A percentile compares a stretch with the other conserved stretches of the same genome.
phyloP scores from a whole-genome alignment of 1,139 yeast genomes.

The Candida sp. region DNA sequence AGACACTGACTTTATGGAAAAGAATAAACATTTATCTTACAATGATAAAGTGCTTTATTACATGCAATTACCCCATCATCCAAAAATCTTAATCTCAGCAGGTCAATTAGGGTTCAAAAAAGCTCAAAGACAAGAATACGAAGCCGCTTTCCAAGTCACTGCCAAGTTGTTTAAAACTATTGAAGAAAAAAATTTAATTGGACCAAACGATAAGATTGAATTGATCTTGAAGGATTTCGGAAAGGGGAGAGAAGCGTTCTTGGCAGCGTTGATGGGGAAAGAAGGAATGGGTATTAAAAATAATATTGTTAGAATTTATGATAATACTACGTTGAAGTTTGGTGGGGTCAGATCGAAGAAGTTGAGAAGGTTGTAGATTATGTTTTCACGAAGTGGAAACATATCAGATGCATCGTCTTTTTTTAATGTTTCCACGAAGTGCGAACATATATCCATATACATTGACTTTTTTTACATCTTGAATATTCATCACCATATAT shows the following conservation, averaged over 20 bases:
- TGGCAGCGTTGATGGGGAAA: conserved; percentile 81
- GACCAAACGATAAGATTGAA: conserved; percentile 58
- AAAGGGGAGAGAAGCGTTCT: conserved; percentile 85
- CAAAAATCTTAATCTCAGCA: conserved; percentile 62
- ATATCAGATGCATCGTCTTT: too few relatives aligned
- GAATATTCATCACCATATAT: too few relatives aligned
- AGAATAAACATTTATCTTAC: conserved; percentile 54
- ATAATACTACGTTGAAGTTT: conserved; percentile 76
- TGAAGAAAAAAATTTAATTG: conserved; percentile 53
- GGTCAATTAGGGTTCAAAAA: conserved; percentile 77
- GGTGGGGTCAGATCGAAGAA: conserved; percentile 93
- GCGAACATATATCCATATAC: too few relatives aligned
- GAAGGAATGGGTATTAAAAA: conserved; percentile 75
- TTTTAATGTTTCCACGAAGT: too few relatives aligned
- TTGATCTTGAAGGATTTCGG: conserved; percentile 79
- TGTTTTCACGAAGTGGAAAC: too few relatives aligned
- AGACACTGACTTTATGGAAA: conserved; percentile 56
- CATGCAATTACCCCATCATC: conserved; percentile 76
- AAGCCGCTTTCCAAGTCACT: conserved; percentile 89
- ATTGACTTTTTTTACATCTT: too few relatives aligned
- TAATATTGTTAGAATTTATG: conserved; percentile 66
- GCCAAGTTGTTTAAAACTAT: conserved; percentile 70
- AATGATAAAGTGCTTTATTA: conserved; percentile 79
- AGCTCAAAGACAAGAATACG: conserved; percentile 85
- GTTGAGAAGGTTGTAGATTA: conserved; percentile 64